Evolutionary conservation across 2,329 filamentous ascomycete genomes (phyloP).

Genomic region (Fusarium falciforme): DNA sequence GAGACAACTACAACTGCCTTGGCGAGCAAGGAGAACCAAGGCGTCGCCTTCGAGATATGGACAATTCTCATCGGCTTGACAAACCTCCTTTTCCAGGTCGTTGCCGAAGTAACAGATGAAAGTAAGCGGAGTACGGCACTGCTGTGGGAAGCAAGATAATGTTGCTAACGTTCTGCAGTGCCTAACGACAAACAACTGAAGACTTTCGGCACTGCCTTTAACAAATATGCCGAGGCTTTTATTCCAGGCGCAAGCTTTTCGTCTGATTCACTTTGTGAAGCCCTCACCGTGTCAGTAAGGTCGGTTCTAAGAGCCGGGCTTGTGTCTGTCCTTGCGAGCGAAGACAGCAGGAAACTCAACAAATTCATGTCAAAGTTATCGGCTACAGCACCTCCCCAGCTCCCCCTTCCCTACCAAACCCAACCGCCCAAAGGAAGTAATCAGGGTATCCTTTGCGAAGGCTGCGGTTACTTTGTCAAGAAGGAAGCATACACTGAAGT

Average conservation of each 20-base stretch:
- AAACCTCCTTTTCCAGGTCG: neutral
- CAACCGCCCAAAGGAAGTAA: neutral
- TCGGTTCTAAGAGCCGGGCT: neutral
- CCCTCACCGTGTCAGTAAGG: neutral
- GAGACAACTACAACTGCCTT: neutral
- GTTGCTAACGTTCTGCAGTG: neutral
- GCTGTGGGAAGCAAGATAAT: neutral
- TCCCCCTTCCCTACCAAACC: neutral
- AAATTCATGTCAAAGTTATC: neutral
- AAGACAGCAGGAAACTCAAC: neutral
- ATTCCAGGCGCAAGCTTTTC: too few relatives aligned
- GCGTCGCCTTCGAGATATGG: neutral
- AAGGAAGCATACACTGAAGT: neutral
- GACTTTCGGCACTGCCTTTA: neutral
- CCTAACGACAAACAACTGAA: neutral
- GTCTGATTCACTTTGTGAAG: neutral
- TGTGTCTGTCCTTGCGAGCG: neutral
- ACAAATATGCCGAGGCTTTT: neutral
- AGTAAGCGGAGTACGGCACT: neutral
- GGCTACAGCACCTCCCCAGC: neutral
- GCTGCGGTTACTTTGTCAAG: neutral
- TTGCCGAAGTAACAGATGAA: neutral
- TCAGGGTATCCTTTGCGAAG: neutral
- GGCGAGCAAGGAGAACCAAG: neutral
- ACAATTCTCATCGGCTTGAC: neutral